These are phyloP conservation scores for Graphilbum sp. DNA, from an alignment of 2,329 filamentous ascomycete species.

Conservation along the genomic window DNA sequence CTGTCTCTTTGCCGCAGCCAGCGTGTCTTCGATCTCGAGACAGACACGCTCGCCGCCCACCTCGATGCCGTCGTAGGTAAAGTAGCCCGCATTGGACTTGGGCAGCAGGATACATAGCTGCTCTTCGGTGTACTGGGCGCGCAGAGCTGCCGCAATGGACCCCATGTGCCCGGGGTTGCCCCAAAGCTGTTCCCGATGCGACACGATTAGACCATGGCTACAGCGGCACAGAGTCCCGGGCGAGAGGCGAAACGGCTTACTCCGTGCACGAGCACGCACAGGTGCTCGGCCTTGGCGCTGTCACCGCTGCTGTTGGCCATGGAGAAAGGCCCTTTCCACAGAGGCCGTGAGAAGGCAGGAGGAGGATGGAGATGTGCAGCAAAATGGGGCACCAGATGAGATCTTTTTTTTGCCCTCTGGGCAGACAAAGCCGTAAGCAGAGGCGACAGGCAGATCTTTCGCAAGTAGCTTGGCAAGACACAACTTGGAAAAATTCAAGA, in stretches of 20 bases:
- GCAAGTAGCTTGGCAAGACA: too few relatives aligned
- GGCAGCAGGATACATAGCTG: conserved; percentile 53
- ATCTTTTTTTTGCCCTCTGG: too few relatives aligned
- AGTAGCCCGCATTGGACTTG: conserved; percentile 57
- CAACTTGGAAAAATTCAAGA: too few relatives aligned
- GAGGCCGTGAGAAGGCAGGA: too few relatives aligned
- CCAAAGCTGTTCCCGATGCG: conserved; percentile 43
- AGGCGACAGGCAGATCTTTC: too few relatives aligned
- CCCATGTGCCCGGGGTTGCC: conserved; percentile 61
- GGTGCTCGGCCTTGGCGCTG: conserved; percentile 43
- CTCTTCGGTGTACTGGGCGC: conserved; percentile 42
- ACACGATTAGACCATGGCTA: background rate
- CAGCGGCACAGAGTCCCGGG: background rate
- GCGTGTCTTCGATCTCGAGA: conserved; percentile 48
- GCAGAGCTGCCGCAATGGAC: conserved; percentile 48
- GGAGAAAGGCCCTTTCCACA: background rate
- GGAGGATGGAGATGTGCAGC: too few relatives aligned
- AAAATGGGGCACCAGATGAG: too few relatives aligned
- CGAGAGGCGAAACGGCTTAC: conserved; percentile 39
- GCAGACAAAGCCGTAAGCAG: too few relatives aligned
- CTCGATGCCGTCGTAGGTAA: conserved; percentile 56
- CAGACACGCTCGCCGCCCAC: conserved; percentile 51
- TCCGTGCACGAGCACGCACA: conserved; percentile 64
- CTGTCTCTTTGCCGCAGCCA: conserved; percentile 35
- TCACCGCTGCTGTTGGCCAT: conserved; percentile 34